A percentile compares a stretch with the other conserved stretches of the same genome.
phyloP scores from a whole-genome alignment of 2,329 filamentous ascomycete genomes.

The Ophiostoma himal-ulmi region DNA sequence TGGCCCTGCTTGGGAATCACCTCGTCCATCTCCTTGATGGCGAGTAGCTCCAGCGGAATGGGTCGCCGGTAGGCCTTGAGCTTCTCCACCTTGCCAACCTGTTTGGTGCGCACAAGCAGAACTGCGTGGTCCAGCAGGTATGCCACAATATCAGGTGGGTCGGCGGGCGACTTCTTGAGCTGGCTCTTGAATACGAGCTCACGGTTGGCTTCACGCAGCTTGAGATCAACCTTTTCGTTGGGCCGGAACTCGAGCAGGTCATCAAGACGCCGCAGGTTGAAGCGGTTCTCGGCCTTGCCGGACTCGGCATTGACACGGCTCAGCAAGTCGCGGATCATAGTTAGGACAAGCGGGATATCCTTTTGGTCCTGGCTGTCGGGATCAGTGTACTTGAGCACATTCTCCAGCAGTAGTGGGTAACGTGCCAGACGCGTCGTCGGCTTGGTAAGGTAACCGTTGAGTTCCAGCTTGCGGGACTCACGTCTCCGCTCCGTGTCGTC shows the following conservation, averaged over 20 bases:
- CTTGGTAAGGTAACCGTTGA: constrained; percentile 97
- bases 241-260: constrained; percentile 85
- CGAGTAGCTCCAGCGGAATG: constrained; percentile 85
- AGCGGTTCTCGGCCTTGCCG: constrained; percentile 94
- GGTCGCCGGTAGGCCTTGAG: constrained; percentile 89
- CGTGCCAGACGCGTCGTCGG: constrained; percentile 90
- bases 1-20: constrained; percentile 76
- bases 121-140: constrained; percentile 97
- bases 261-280: constrained; percentile 88
- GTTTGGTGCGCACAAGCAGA: constrained; percentile 83
- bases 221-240: constrained; percentile 86
- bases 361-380: constrained; percentile 84
- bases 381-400: constrained; percentile 85
- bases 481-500: constrained; percentile 95
- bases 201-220: constrained; percentile 86
- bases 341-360: constrained; percentile 85
- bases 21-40: constrained; percentile 96
- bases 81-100: constrained; percentile 87
- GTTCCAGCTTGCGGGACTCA: constrained; percentile 90
- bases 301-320: constrained; percentile 89
- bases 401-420: constrained; percentile 87
- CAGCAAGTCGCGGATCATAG: constrained; percentile 78
- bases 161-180: constrained; percentile 86
- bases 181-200: constrained; percentile 91
- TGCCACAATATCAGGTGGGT: constrained; percentile 82